Percentiles rank a stretch among this genome's conserved stretches.
These are phyloP conservation scores for Auricularia sp. DNA, from an alignment of 768 basidiomycete genomes.

Conservation along the genomic window DNA sequence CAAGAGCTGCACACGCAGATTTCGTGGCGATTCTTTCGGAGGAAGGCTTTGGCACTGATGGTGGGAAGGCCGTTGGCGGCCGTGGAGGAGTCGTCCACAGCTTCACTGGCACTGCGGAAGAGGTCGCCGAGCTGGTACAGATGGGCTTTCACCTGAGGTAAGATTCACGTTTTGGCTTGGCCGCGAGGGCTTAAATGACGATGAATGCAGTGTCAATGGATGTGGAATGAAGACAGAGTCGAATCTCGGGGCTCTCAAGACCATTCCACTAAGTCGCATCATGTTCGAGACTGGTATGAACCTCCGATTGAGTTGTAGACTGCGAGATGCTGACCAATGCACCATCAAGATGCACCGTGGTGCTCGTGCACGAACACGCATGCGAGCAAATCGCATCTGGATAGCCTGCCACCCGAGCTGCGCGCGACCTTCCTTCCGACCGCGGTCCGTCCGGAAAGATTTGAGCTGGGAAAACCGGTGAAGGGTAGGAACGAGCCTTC, in stretches of 20 bases:
- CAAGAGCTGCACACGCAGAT: conserved; percentile 63
- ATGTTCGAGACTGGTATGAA: conserved; percentile 64
- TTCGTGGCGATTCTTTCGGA: conserved; percentile 54
- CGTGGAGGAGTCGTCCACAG: conserved; percentile 75
- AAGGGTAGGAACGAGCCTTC: conserved; percentile 73
- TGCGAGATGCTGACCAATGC: background rate
- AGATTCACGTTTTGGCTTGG: conserved; percentile 3
- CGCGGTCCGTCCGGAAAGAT: conserved; percentile 46
- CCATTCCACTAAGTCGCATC: conserved; percentile 48
- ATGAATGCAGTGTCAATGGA: conserved; percentile 46
- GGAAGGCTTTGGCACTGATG: conserved; percentile 50
- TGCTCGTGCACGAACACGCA: conserved; percentile 60
- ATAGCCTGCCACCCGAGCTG: conserved; percentile 36
- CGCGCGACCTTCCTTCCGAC: conserved; percentile 41
- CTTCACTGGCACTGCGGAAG: conserved; percentile 58
- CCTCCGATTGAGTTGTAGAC: background rate
- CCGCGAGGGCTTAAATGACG: background rate
- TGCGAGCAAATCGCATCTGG: conserved; percentile 43
- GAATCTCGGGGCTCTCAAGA: conserved; percentile 44
- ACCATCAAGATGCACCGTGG: conserved; percentile 54
- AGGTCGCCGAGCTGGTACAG: conserved; percentile 55
- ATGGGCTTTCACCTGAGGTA: conserved; percentile 66
- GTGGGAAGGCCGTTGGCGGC: conserved; percentile 45
- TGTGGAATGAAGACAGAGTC: conserved; percentile 67
- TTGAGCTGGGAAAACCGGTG: conserved; percentile 46